Base-by-base conservation (phyloP, 1,139 yeast species). In the Pichia norvegensis region DNA sequence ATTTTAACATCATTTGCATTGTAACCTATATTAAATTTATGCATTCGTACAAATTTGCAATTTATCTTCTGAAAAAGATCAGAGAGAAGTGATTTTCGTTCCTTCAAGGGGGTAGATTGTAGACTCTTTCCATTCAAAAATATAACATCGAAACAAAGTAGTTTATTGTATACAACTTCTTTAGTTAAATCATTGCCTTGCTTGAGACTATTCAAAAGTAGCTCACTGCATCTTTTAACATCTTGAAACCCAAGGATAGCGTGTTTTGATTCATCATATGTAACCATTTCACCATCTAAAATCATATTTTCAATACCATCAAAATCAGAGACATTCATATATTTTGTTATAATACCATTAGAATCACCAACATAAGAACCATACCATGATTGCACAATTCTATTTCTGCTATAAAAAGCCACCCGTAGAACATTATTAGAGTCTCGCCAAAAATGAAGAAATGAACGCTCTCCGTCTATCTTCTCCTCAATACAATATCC, bases 271-370 rank as follows among this genome's bases (percentile, higher is more conserved):
- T 42, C 76, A 61, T 90, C 96, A 76, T 79, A 88, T 0, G 95
- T 88, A 1, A 90, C 81, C 88, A 92, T 85, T 64, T 92, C 98
- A 1, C 98, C 97, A 65, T 92, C 98, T 4, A 92, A 60, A 2
- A 92, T 72, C 38, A 71, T 61, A 42, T 48, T 58, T 14, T 53
- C 44, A 16, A 63, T 52, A 4, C 43, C 38, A n/a, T 43, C 50
- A 36, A 61, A 55, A 31, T 50, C 50, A 9, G 45, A 43, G 7
- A 25, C 13, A 7, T 49, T 47, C 41, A 67, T 58, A 3, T 85
- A 62, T 3, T 74, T 71, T 7, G 67, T 63, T 2, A 62, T 52
- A 0, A 94, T 94, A 3, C 65, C 60, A 2, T 50, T 38, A 22
- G 69, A 67, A 40, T 72, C 72, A 13, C 72, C 73, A 10, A 67